Percentiles rank a stretch among this genome's conserved stretches.
Conservation (phyloP, 2,329 filamentous ascomycete species). For the Leptosphaerulina australis region DNA sequence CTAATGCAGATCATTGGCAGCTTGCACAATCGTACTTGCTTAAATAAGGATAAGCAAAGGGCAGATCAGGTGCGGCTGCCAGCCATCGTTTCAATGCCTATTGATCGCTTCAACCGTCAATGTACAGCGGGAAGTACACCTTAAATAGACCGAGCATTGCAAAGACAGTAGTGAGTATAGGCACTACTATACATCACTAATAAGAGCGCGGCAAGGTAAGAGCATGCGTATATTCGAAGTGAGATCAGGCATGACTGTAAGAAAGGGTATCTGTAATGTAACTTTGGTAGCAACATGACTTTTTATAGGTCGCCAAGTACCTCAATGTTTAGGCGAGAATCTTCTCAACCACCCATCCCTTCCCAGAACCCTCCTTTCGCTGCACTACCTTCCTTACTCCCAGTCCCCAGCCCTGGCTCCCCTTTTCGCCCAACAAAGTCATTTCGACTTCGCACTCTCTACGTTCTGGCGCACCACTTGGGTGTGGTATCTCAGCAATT, state of each 20-base stretch:
- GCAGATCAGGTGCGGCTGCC: neutral
- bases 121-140: too few species aligned
- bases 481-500: slow-evolving; percentile 57
- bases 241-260: neutral
- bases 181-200: too few species aligned
- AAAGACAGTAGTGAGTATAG: too few species aligned
- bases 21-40: neutral
- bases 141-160: too few species aligned
- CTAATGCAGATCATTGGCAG: neutral
- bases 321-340: slow-evolving; percentile 43
- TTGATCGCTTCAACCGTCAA: too few species aligned
- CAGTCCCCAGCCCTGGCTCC: slow-evolving; percentile 78
- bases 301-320: neutral
- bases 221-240: neutral
- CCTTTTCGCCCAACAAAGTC: slow-evolving; percentile 71
- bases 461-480: slow-evolving; percentile 52
- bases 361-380: slow-evolving; percentile 68
- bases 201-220: neutral
- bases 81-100: slow-evolving; percentile 5
- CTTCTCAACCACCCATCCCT: slow-evolving; percentile 75
- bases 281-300: neutral
- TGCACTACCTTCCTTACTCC: slow-evolving; percentile 85
- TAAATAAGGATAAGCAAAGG: neutral
- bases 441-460: slow-evolving; percentile 86
- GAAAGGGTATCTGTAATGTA: neutral